Conservation (phyloP, 1,284 basidiomycete species). For the Tylopilus sp. region DNA sequence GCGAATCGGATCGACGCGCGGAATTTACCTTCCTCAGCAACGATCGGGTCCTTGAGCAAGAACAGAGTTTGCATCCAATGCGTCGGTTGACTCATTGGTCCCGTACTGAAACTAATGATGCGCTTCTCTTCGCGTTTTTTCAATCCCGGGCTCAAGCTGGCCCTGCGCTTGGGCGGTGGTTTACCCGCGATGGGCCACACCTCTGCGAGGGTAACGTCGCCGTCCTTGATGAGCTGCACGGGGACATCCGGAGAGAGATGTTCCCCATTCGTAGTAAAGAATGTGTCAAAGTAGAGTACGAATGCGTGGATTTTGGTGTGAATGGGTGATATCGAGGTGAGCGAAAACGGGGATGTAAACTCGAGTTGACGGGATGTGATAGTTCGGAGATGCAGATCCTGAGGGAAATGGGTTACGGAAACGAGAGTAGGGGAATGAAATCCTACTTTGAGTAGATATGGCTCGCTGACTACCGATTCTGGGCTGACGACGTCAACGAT, state of each 20-base stretch:
- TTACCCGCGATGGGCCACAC: slow-evolving; percentile 71
- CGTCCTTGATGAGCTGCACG: slow-evolving; percentile 53
- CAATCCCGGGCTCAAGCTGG: slow-evolving; percentile 35
- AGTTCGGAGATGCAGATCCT: slow-evolving; percentile 71
- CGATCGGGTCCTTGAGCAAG: slow-evolving; percentile 77
- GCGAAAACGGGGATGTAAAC: slow-evolving; percentile 72
- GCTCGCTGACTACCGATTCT: slow-evolving; percentile 66
- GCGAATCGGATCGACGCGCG: not conserved
- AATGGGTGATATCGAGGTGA: slow-evolving; percentile 56
- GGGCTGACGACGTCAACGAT: slow-evolving; percentile 77
- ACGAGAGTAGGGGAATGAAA: not conserved
- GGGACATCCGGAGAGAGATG: slow-evolving; percentile 49
- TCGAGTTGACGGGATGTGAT: slow-evolving; percentile 71
- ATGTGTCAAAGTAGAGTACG: slow-evolving; percentile 92
- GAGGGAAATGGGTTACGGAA: not conserved
- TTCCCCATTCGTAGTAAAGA: slow-evolving; percentile 69
- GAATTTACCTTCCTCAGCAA: slow-evolving; percentile 63
- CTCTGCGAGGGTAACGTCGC: slow-evolving; percentile 64
- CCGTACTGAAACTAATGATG: slow-evolving; percentile 86
- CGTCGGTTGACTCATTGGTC: slow-evolving; percentile 83
- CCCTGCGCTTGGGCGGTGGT: slow-evolving; percentile 49
- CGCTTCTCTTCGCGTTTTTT: slow-evolving; percentile 45
- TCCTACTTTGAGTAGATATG: slow-evolving; percentile 64
- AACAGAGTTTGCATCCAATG: slow-evolving; percentile 99
- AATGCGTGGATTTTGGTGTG: slow-evolving; percentile 74